Base-by-base conservation (phyloP, 2,329 filamentous ascomycete genomes). In the Aspergillus ochraceus region DNA sequence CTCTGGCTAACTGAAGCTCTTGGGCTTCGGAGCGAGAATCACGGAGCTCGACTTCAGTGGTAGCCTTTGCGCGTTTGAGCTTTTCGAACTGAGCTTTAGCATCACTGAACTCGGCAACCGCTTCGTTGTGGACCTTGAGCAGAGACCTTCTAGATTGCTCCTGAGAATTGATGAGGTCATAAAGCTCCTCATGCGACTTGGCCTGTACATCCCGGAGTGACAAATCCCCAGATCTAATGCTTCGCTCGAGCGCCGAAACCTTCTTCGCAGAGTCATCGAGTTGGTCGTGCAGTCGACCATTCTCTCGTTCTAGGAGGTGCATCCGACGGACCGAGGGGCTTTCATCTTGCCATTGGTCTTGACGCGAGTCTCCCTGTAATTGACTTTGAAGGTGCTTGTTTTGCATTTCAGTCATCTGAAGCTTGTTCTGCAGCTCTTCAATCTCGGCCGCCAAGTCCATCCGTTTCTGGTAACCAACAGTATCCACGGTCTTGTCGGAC, bases 211-310 rank as follows among this genome's bases (percentile, higher is more conserved):
- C 94, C 52, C 92, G 90, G 49, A 97, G 82, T 0, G 92, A 95
- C 5, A 98, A 81, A 74, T 97, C 91, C 12, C 93, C 95, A 39
- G 89, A 90, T 59, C 89, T 90, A 59, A 98, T 89, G 61, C 88
- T 92, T 73, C 91, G 90, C 76, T 98, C 95, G 22, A 98, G 79
- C 0, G 89, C 86, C 6, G 94, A 97, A 2, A 97, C 89, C 78
- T 97, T 97, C 81, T 91, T 94, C 19, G 89, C 84, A 2, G 94
- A 97, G 74, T 97, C 92, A 74, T 98, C 94, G 5, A 98, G 88
- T 85, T 96, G 91, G 64, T 96, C 92, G 70, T 98, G 94, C 14
- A 98, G 84, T 58, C 92, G 88, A 74, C 86, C 93, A 77, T 98
- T 98, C 72, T 91, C 94, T 67, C 92, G 88, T 76, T 98, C 94